Conservation (phyloP, 495 filamentous ascomycete species). For the Articulospora tetracladia region DNA sequence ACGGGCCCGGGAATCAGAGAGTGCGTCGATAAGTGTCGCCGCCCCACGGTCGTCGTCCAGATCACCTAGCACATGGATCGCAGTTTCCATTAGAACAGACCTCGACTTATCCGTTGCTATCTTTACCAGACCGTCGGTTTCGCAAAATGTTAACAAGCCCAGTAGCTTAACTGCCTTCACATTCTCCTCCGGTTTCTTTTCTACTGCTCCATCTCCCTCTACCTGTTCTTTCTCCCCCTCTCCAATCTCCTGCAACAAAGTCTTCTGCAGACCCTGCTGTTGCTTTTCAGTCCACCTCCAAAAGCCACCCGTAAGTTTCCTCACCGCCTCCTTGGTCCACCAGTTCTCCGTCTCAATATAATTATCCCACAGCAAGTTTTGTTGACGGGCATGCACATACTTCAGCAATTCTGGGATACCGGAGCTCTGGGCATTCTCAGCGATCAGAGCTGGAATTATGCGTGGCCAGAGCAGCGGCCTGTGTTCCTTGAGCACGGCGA, state of each 20-base stretch:
- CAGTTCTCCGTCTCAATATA: neutral
- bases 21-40: neutral
- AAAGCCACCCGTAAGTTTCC: neutral
- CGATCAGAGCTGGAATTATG: neutral
- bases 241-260: constrained; percentile 1
- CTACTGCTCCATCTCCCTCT: too few relatives aligned
- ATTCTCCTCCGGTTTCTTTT: constrained; percentile 2
- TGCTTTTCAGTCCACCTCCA: constrained; percentile 6
- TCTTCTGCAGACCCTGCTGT: neutral
- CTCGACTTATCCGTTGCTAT: neutral
- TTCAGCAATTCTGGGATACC: neutral
- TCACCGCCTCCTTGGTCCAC: neutral
- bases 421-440: neutral
- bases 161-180: constrained; percentile 1
- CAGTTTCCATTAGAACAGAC: neutral
- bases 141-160: neutral
- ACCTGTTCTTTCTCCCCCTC: too few relatives aligned
- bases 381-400: neutral
- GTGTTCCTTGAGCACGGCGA: neutral
- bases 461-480: neutral
- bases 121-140: neutral
- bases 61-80: neutral
- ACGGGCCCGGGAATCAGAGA: constrained; percentile 2
- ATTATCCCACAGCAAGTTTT: neutral
- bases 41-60: neutral